These are phyloP conservation scores for Hura crepitans DNA, from an alignment of 441 rosid genomes.

Conservation along the genomic window DNA sequence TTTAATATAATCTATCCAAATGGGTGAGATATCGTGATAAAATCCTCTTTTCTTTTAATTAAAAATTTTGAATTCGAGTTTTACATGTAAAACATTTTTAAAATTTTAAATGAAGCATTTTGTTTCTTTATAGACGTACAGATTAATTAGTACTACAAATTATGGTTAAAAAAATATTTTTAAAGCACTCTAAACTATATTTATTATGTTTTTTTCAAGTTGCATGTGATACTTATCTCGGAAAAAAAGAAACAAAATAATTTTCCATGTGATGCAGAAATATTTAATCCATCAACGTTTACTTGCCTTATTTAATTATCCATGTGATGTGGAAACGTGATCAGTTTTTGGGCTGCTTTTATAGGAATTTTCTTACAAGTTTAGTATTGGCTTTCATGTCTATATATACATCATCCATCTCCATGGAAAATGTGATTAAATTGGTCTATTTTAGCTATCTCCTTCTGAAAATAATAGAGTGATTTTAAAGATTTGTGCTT, in stretches of 20 bases:
- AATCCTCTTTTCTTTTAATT: too few species aligned
- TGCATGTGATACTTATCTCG: constrained; percentile 15
- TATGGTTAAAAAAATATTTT: too few species aligned
- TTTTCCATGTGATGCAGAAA: neutral
- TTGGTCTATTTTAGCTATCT: constrained; percentile 11
- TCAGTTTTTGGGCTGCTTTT: neutral
- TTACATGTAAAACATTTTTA: too few species aligned
- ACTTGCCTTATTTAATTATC: neutral
- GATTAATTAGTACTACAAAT: too few species aligned
- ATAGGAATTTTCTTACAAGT: neutral
- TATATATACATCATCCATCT: neutral
- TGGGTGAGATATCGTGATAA: too few species aligned
- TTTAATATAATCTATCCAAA: too few species aligned
- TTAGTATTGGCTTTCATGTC: neutral
- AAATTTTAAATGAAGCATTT: too few species aligned
- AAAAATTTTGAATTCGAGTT: too few species aligned
- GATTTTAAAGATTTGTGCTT: constrained; percentile 6
- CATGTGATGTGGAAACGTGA: constrained; percentile 1
- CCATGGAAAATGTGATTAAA: constrained; percentile 10
- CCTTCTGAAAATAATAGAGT: constrained; percentile 4
- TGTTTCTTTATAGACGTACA: too few species aligned
- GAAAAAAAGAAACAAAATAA: neutral
- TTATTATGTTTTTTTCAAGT: neutral
- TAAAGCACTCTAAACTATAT: neutral
- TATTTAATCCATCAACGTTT: neutral